Evolutionary conservation across 2,329 filamentous ascomycete species (phyloP).

Genomic region (Sclerotinia nivalis): DNA sequence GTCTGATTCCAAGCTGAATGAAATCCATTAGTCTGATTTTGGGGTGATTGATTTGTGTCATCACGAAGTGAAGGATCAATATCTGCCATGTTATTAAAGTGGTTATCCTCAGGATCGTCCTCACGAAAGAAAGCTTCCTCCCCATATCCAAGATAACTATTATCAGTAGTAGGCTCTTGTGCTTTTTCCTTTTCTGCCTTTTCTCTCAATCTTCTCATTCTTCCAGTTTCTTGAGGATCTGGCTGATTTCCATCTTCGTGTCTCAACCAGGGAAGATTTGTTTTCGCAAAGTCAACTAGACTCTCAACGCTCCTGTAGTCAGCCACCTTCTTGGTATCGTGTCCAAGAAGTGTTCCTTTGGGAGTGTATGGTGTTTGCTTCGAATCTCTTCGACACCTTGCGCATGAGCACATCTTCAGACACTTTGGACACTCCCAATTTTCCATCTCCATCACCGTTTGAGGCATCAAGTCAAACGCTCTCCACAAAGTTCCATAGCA

Average conservation of each 20-base stretch:
- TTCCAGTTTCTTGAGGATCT: slow-evolving; percentile 45
- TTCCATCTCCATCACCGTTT: slow-evolving; percentile 75
- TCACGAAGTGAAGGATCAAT: slow-evolving; percentile 38
- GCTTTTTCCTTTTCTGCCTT: slow-evolving; percentile 41
- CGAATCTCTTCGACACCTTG: slow-evolving; percentile 64
- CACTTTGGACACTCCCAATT: slow-evolving; percentile 91
- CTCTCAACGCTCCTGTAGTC: slow-evolving; percentile 89
- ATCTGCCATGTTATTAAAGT: slow-evolving; percentile 33
- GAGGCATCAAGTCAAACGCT: slow-evolving; percentile 87
- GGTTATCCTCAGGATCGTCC: slow-evolving; percentile 21
- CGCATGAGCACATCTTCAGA: slow-evolving; percentile 82
- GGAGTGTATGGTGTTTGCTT: slow-evolving; percentile 80
- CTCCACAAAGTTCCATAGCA: slow-evolving; percentile 94
- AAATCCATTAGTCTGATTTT: background rate
- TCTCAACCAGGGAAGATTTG: slow-evolving; percentile 82
- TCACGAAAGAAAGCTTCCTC: slow-evolving; percentile 23
- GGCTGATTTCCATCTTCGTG: slow-evolving; percentile 51
- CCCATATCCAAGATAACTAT: slow-evolving; percentile 31
- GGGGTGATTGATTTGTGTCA: background rate
- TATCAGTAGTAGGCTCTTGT: slow-evolving; percentile 32
- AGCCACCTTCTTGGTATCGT: slow-evolving; percentile 86
- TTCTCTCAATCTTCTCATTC: slow-evolving; percentile 41
- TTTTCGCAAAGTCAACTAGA: slow-evolving; percentile 85
- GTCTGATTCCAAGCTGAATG: background rate
- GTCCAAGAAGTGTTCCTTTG: slow-evolving; percentile 82